Conservation (phyloP, 225 moss, liverwort and hornwort species). For the Pleurozium schreberi region DNA sequence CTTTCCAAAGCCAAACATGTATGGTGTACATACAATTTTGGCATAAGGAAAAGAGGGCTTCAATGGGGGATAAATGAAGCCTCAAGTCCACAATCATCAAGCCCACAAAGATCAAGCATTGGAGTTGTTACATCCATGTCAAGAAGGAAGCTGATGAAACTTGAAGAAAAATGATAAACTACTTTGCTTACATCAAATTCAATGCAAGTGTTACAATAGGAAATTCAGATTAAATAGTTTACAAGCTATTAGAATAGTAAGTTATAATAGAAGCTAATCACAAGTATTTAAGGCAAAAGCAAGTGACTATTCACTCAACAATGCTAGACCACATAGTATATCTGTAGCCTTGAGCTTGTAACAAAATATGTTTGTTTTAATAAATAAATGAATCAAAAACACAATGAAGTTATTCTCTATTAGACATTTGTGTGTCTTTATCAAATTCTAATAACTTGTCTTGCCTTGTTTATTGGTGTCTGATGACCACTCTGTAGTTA, state of each 20-base stretch:
- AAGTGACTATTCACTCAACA: background rate
- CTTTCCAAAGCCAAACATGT: background rate
- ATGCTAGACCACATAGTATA: background rate
- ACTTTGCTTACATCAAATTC: background rate
- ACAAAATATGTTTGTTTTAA: background rate
- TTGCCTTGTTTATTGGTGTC: no score
- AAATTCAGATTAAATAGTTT: background rate
- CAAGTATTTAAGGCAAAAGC: background rate
- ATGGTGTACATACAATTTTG: background rate
- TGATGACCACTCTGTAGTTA: no score
- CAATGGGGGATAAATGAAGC: background rate
- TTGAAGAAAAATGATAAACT: background rate
- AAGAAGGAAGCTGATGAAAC: background rate
- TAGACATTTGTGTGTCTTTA: background rate
- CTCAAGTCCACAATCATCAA: background rate
- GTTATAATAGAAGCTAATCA: background rate
- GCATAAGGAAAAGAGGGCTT: background rate
- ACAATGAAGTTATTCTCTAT: no score
- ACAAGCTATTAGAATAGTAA: background rate
- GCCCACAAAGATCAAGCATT: background rate
- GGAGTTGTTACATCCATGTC: rapidly evolving
- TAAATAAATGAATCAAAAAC: no score
- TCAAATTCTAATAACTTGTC: background rate
- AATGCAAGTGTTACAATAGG: background rate
- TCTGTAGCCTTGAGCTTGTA: background rate